A percentile compares a stretch with the other conserved stretches of the same genome.
phyloP scores from a whole-genome alignment of 768 basidiomycete genomes.

The Inosperma sp. region DNA sequence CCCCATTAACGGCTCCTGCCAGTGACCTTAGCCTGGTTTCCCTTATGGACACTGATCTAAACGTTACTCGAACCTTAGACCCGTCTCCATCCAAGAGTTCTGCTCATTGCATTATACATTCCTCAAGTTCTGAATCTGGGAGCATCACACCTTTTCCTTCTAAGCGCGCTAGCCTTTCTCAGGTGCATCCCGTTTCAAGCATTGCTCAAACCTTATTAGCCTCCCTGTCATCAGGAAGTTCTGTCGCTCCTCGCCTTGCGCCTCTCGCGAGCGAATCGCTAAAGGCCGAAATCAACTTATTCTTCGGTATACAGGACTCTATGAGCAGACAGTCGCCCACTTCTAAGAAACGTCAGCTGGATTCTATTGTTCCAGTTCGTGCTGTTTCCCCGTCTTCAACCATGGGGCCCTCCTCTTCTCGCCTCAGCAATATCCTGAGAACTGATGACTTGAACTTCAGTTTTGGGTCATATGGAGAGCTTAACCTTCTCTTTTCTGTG shows the following conservation, averaged over 20 bases:
- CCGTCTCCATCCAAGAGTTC: no score
- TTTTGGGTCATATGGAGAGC: slow-evolving; percentile 18
- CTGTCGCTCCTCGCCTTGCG: slow-evolving; percentile 17
- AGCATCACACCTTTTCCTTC: neutral
- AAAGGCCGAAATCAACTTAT: slow-evolving; percentile 20
- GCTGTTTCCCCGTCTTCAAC: neutral
- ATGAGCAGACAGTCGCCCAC: slow-evolving; percentile 10
- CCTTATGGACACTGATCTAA: no score
- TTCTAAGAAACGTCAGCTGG: neutral
- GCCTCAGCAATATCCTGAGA: neutral
- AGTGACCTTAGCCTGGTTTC: no score
- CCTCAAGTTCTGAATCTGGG: no score
- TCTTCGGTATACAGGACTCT: slow-evolving; percentile 19
- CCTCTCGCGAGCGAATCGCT: slow-evolving; percentile 27
- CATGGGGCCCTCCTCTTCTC: neutral
- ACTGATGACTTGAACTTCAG: slow-evolving; percentile 8
- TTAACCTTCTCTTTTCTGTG: slow-evolving; percentile 15
- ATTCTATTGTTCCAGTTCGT: neutral
- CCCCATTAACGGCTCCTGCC: neutral
- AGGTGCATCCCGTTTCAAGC: slow-evolving; percentile 5
- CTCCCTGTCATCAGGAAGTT: slow-evolving; percentile 12
- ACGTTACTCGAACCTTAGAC: no score
- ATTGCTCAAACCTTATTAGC: slow-evolving; percentile 11
- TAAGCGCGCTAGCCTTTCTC: no score
- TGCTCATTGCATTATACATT: no score